Percentiles rank a stretch among this genome's conserved stretches.
Conservation (phyloP, 495 filamentous ascomycete genomes). For the Aspergillus conjunctus region DNA sequence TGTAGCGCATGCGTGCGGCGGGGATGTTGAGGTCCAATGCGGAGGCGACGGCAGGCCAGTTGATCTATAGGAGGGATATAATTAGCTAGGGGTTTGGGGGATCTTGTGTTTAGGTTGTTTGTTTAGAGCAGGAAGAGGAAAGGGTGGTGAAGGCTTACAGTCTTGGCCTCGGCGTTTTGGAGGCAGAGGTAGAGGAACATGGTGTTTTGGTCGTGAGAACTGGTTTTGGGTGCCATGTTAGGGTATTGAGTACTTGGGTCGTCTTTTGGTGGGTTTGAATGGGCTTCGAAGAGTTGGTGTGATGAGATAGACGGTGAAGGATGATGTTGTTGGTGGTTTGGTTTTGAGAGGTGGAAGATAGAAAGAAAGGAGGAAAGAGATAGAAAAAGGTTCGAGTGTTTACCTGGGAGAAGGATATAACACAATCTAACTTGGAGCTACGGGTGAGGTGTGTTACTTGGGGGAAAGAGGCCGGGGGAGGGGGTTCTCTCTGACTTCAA, state of each 20-base stretch:
- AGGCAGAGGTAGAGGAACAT: slow-evolving; percentile 45
- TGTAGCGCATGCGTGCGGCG: slow-evolving; percentile 44
- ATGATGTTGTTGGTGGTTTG: not conserved
- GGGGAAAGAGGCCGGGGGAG: too few relatives aligned
- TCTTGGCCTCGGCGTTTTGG: slow-evolving; percentile 33
- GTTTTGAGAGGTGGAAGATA: too few relatives aligned
- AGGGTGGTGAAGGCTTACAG: slow-evolving; percentile 32
- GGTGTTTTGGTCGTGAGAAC: slow-evolving; percentile 34
- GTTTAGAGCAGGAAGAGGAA: too few relatives aligned
- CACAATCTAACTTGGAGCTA: too few relatives aligned
- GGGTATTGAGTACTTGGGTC: not conserved
- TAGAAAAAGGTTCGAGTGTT: too few relatives aligned
- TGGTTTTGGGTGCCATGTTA: slow-evolving; percentile 26
- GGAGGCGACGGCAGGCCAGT: slow-evolving; percentile 37
- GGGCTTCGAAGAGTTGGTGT: not conserved
- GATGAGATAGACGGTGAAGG: not conserved
- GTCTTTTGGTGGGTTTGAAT: not conserved
- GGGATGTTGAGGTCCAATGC: slow-evolving; percentile 33
- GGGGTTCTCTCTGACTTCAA: too few relatives aligned
- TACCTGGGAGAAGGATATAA: too few relatives aligned
- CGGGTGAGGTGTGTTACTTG: too few relatives aligned
- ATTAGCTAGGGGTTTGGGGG: too few relatives aligned
- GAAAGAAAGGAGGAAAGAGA: too few relatives aligned
- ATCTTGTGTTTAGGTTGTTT: too few relatives aligned
- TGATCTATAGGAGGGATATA: slow-evolving; percentile 29